Base-by-base conservation (phyloP, 805 yeast species). In the Candida succiphila region DNA sequence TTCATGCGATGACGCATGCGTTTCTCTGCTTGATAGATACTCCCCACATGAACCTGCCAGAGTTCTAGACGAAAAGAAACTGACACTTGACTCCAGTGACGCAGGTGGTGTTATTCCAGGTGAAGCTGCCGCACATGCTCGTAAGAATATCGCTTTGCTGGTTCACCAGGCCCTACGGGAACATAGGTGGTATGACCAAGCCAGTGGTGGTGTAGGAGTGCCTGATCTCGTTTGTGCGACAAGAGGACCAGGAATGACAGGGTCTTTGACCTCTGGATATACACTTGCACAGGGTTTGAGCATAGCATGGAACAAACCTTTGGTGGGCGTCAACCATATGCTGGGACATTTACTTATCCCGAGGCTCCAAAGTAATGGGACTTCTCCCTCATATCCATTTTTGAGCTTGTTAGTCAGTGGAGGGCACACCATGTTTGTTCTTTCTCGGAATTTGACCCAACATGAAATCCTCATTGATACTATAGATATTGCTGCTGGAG, bases 201-300 rank as follows among this genome's bases (percentile, higher is more conserved):
- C 43, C 19, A 61, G 63, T 1, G 39, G 38, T 2, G 14, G 26
- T 3, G n/a, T n/a, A n/a, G 36, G 34, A 2, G 40, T 47, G 25
- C 85, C 87, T 0, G 95, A 84, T 50, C 51, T 92, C 30, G 69
- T 92, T 1, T 82, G 95, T 53, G 95, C 80, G 4, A 92, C 98
- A 0, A 61, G 95, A 43, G 98, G 98, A 0, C 98, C 98, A 0
- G 98, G 98, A 0, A 86, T 92, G 96, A 72, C 77, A 7, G 96
- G 96, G 0, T 80, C 94, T 0, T 61, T 92, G 12, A 69, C 85
- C 8, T 79, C 85, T 0, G 94, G 96, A 1, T 62, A 82, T 17
- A 92, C 83, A 47, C 57, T 85, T 27, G 95, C 94, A 0, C 81
- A 85, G 46, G 98, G 97, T 0, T 60, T 92, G 10, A 61, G 87